Base-by-base conservation (phyloP, 768 basidiomycete species). In the Leucocoprinus leucothites region DNA sequence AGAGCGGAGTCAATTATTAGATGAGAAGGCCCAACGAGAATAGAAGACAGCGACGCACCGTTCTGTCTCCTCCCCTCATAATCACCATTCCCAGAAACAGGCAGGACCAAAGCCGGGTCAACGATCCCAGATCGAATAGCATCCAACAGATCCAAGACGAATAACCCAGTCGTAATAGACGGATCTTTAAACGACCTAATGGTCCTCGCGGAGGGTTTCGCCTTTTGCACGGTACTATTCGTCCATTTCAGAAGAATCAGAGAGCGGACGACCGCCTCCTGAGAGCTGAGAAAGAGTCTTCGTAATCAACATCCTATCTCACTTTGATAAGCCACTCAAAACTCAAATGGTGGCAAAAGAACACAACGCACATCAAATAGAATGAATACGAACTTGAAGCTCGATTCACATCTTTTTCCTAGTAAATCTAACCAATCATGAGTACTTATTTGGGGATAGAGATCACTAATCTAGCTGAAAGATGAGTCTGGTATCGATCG, bases 331-430 rank as follows among this genome's bases (percentile, higher is more conserved):
- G n/a, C n/a, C n/a, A n/a, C n/a, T n/a, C n/a, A n/a, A n/a, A n/a
- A n/a, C n/a, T n/a, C n/a, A n/a, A n/a, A n/a, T n/a, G n/a, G n/a
- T n/a, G n/a, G n/a, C n/a, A n/a, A n/a, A n/a, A n/a, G n/a, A n/a
- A n/a, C n/a, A n/a, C n/a, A n/a, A n/a, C 13, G 14, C 38, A 57
- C 42, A 57, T 52, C 28, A 52, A 53, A 44, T 53, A 43, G 38
- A 9, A 26, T 53, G 41, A 3, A 48, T 35, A 81, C 94, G 62
- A 64, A 97, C 96, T 96, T 96, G 88, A 99, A 99, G 57, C 87
- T 88, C 93, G 71, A 97, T 85, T 91, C 86, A 87, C 86, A 98
- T 93, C 74, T 95, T 94, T 77, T 96, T 93, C 96, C 56, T 98
- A 74, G 81, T 98, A 98, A 64, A 98, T 98, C 62, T 97, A 71